Base-by-base conservation (phyloP, 2,329 filamentous ascomycete species). In the Calycina herbarum region DNA sequence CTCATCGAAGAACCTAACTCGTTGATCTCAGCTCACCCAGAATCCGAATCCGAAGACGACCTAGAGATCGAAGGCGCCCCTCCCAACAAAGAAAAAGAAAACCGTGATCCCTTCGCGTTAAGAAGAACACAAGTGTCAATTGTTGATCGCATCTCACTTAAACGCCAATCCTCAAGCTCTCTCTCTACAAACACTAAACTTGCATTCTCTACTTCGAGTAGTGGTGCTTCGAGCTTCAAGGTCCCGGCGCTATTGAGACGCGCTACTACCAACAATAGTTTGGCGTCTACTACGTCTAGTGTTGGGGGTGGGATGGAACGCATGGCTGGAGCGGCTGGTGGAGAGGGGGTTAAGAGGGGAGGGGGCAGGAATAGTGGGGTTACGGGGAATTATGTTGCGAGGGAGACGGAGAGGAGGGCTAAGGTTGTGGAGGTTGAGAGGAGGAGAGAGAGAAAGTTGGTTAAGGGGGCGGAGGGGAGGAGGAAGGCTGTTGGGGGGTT, bases 101-200 rank as follows among this genome's bases (percentile, higher is more conserved):
- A 73, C 31, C 70, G 70, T 13, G 73, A 75, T 62, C 73, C 76
- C 10, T 76, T 76, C 31, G 70, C 73, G 68, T 69, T 73, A 15
- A 74, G 73, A 35, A 76, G 77, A 84, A 78, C 71, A 61, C 77
- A 76, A 66, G 79, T 68, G 10, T 76, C 80, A 20, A 82, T 93
- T 61, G 86, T 94, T 59, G 91, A 96, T 77, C 89, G 92, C 64
- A 88, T 94, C 68, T 85, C 83, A 24, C 82, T 93, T 42, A 90
- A 90, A 74, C 87, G 89, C 57, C 78, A 78, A 20, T 82, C 81
- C 0, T 81, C 78, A 15, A 77, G 71, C 51, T 75, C 78, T 2
- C 68, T 75, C 35, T 73, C 73, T 45, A 72, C 74, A 24, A 75
- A 71, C 20, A 71, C 77, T 2, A 83, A 82, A 27, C 79, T 89